Conservation (phyloP, 495 filamentous ascomycete species). For the Penicillium steckii region DNA sequence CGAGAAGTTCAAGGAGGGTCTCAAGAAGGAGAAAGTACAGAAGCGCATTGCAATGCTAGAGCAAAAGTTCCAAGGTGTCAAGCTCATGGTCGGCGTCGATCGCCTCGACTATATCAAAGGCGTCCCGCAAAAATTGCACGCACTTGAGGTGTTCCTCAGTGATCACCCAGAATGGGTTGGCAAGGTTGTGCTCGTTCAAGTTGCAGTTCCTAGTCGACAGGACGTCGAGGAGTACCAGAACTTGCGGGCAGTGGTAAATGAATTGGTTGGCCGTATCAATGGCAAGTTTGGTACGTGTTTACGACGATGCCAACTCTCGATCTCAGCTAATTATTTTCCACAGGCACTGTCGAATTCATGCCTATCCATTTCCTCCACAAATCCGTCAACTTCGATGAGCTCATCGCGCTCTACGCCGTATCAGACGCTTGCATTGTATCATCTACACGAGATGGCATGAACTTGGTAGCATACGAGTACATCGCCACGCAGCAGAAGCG, state of each 20-base stretch:
- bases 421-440: slow-evolving; percentile 93
- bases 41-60: slow-evolving; percentile 82
- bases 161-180: slow-evolving; percentile 98
- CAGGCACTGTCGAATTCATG: slow-evolving; percentile 92
- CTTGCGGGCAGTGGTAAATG: slow-evolving; percentile 87
- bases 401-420: slow-evolving; percentile 89
- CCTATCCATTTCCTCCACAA: slow-evolving; percentile 98
- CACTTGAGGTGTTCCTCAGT: slow-evolving; percentile 91
- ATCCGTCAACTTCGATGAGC: slow-evolving; percentile 86
- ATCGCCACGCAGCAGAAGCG: slow-evolving; percentile 87
- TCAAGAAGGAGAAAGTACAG: slow-evolving; percentile 81
- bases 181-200: slow-evolving; percentile 95
- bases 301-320: neutral
- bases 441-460: slow-evolving; percentile 98
- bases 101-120: slow-evolving; percentile 98
- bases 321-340: neutral
- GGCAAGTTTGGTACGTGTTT: slow-evolving; percentile 71
- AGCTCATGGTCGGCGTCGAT: slow-evolving; percentile 95
- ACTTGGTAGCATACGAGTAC: slow-evolving; percentile 98
- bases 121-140: slow-evolving; percentile 93
- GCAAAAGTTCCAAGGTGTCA: slow-evolving; percentile 91
- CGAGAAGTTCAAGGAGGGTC: slow-evolving; percentile 85
- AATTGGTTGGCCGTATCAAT: slow-evolving; percentile 92
- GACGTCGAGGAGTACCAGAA: slow-evolving; percentile 99
- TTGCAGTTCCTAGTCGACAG: slow-evolving; percentile 88